Conservation (phyloP, 352 stramenopile species). For the Elongisporangium undulatum region DNA sequence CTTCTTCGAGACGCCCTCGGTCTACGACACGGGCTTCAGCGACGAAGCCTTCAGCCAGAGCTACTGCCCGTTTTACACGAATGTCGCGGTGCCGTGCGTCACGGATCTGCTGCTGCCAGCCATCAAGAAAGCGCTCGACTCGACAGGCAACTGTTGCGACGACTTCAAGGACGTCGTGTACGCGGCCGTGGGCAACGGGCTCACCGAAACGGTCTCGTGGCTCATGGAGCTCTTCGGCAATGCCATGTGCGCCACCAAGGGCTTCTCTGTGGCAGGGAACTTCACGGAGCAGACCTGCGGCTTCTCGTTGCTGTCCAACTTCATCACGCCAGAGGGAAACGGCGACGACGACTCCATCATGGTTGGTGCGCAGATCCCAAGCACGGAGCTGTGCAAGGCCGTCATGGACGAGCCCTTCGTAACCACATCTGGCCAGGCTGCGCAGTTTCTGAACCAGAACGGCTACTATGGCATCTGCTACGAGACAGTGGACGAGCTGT, state of each 20-base stretch:
- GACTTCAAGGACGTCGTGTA: slow-evolving; percentile 2
- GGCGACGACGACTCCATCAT: background rate
- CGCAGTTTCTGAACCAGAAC: background rate
- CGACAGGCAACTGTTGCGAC: slow-evolving; percentile 1
- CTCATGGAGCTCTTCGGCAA: slow-evolving; percentile 6
- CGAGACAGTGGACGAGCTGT: slow-evolving; percentile 1
- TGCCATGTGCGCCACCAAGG: slow-evolving; percentile 2
- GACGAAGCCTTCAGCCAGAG: slow-evolving; percentile 2
- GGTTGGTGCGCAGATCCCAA: slow-evolving; percentile 1
- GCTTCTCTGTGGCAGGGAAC: background rate
- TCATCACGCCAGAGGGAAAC: background rate
- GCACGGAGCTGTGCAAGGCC: background rate
- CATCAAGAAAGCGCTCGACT: background rate
- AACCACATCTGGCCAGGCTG: background rate
- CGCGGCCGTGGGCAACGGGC: background rate
- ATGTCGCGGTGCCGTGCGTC: slow-evolving; percentile 4
- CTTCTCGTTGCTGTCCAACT: slow-evolving; percentile 4
- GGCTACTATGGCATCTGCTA: slow-evolving; percentile 6
- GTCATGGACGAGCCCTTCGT: slow-evolving; percentile 1
- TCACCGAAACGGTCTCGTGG: background rate
- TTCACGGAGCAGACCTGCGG: slow-evolving; percentile 4
- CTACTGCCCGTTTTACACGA: slow-evolving; percentile 1
- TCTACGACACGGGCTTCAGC: background rate
- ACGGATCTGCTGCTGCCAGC: slow-evolving; percentile 4
- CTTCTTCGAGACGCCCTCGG: background rate